Evolutionary conservation across 169 alveolate genomes (phyloP), one percentile per base, ranked within the genome.

Genomic region (Eimeria maxima): DNA sequence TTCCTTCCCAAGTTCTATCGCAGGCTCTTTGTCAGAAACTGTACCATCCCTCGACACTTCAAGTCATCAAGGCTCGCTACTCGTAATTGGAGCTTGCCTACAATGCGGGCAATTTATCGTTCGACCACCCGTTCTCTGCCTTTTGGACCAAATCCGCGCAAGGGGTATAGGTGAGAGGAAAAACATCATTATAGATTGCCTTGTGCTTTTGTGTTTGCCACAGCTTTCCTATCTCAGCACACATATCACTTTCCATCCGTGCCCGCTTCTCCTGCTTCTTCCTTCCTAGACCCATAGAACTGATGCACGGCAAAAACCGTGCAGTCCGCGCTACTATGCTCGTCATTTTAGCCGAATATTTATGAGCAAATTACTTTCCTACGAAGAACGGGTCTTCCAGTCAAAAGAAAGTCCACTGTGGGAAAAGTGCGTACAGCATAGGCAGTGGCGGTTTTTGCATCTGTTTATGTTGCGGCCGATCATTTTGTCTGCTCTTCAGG

Each of bases 51-150:
- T 38, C 44, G 55, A 73, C 83, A 38, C 83, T 5, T 24, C 89
- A 45, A 80, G n/a, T n/a, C 69, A n/a, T n/a, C 88, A 42, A 47
- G 69, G 89, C 45, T 80, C 69, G 4, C 89, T 80, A 10, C 27
- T 45, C 67, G 65, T 80, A n/a, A 47, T 27, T 45, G 89, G 89
- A n/a, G 69, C 47, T 16, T 80, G 89, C 89, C 69, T 80, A 50
- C 69, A 80, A n/a, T 80, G 89, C 45, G 45, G 89, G 89, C 89
- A 80, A 24, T 27, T 80, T 27, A 45, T 80, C 67, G 65, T 80
- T 11, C 60, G 67, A 24, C 67, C 89, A 24, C 89, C 89, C 14
- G 60, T 45, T 45, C 67, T 80, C 11, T 80, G 60, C 27, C 89
- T 80, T 45, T 27, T 80, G 11, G 89, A 80, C 8, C 89, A 80